phyloP scores from a whole-genome alignment of 257 asterid genomes.

The Solanum appendiculatum region DNA sequence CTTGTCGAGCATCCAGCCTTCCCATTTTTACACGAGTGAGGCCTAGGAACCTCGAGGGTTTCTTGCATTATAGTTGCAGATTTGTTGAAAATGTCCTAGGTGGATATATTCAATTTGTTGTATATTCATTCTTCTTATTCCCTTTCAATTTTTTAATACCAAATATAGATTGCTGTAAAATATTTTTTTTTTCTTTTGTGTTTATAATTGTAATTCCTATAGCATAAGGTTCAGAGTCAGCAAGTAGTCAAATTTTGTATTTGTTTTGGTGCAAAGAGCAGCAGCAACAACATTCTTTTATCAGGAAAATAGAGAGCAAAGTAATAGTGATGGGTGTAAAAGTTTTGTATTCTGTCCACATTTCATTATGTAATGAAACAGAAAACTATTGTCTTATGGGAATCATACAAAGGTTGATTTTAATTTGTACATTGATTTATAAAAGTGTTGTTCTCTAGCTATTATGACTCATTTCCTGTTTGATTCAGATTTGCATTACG shows the following conservation, averaged over 20 bases:
- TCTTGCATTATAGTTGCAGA: background rate
- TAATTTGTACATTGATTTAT: background rate
- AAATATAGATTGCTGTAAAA: constrained; percentile 16
- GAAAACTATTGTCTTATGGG: background rate
- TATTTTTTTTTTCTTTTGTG: background rate
- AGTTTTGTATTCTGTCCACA: background rate
- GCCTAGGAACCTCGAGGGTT: constrained; percentile 19
- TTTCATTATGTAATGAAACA: background rate
- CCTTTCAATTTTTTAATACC: background rate
- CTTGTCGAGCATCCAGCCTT: constrained; percentile 77
- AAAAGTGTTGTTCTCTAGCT: background rate
- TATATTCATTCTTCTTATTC: constrained; percentile 33
- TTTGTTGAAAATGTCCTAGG: background rate
- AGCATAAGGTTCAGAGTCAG: background rate
- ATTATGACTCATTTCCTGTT: background rate
- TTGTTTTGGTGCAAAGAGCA: constrained; percentile 15
- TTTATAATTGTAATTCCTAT: constrained; percentile 4
- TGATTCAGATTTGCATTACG: background rate
- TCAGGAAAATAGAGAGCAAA: constrained; percentile 7
- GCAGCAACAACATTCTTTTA: constrained; percentile 25
- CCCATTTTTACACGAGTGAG: constrained; percentile 73
- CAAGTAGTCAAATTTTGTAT: background rate
- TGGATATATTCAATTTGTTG: constrained; percentile 18
- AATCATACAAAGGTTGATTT: background rate
- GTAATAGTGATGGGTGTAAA: constrained; percentile 1